A percentile compares a stretch with the other conserved stretches of the same genome.
These are phyloP conservation scores for Fomes fomentarius DNA, from an alignment of 1,284 basidiomycete genomes.

Conservation along the genomic window DNA sequence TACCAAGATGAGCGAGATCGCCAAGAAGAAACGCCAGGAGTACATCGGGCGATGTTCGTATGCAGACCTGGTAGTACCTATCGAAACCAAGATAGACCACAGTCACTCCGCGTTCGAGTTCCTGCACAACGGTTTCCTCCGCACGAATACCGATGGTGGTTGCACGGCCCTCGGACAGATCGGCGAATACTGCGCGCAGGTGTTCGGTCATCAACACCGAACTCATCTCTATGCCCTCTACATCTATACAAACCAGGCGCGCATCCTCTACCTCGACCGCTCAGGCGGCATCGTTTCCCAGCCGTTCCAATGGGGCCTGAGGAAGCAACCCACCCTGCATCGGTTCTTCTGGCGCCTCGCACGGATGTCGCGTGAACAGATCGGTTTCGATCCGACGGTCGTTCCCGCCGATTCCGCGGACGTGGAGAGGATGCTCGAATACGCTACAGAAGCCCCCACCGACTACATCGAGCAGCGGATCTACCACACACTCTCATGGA, in stretches of 20 bases:
- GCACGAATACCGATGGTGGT: too few species aligned
- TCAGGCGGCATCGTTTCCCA: constrained; percentile 19
- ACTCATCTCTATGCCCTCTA: constrained; percentile 19
- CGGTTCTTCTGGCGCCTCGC: constrained; percentile 27
- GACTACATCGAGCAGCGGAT: not conserved
- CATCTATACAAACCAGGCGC: constrained; percentile 7
- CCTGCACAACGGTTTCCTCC: not conserved
- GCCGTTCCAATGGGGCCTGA: constrained; percentile 16
- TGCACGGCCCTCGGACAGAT: constrained; percentile 11
- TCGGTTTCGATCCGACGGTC: constrained; percentile 28
- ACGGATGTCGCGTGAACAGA: constrained; percentile 10
- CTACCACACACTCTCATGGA: constrained; percentile 1
- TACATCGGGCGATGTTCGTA: not conserved
- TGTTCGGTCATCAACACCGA: constrained; percentile 23
- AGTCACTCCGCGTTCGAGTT: not conserved
- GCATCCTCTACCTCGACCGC: constrained; percentile 28
- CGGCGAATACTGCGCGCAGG: constrained; percentile 8
- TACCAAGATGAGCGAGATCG: too few species aligned
- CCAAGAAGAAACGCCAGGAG: too few species aligned
- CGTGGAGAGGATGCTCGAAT: not conserved
- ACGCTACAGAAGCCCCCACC: not conserved
- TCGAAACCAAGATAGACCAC: not conserved
- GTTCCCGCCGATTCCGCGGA: constrained; percentile 4
- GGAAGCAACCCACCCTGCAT: not conserved
- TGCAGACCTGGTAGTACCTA: not conserved